phyloP scores from a whole-genome alignment of 768 basidiomycete genomes.

The Tricholoma sp. region DNA sequence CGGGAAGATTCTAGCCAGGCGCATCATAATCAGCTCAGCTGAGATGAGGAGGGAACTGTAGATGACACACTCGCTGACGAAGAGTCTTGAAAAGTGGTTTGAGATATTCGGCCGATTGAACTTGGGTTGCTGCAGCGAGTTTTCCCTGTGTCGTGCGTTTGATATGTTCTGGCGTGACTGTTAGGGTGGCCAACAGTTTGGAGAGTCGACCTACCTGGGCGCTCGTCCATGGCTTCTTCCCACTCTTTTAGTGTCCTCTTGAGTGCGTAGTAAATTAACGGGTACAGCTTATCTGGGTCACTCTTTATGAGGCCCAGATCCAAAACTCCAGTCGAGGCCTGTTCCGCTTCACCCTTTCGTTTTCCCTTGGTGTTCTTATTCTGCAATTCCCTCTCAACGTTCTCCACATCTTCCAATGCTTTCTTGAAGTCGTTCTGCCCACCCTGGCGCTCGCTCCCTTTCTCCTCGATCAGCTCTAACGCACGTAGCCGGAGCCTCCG shows the following conservation, averaged over 20 bases:
- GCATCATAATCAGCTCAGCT: not conserved
- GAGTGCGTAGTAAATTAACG: slow-evolving; percentile 92
- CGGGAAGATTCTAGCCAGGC: slow-evolving; percentile 56
- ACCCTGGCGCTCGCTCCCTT: slow-evolving; percentile 69
- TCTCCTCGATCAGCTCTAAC: slow-evolving; percentile 92
- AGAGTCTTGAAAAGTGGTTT: slow-evolving; percentile 94
- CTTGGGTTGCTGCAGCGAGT: slow-evolving; percentile 90
- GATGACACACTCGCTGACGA: slow-evolving; percentile 71
- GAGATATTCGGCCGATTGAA: slow-evolving; percentile 92
- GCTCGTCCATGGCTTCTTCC: slow-evolving; percentile 91
- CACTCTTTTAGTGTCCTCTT: slow-evolving; percentile 94
- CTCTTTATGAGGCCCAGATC: slow-evolving; percentile 81
- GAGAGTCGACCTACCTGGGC: slow-evolving; percentile 61
- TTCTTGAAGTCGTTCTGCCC: slow-evolving; percentile 96
- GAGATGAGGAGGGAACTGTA: not conserved
- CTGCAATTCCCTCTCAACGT: slow-evolving; percentile 61
- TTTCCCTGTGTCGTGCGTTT: slow-evolving; percentile 91
- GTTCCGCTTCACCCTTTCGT: slow-evolving; percentile 61
- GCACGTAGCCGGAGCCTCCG: slow-evolving; percentile 85
- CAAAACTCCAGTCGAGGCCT: slow-evolving; percentile 52
- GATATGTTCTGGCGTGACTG: slow-evolving; percentile 54
- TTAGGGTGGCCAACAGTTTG: slow-evolving; percentile 1
- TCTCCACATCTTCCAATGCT: slow-evolving; percentile 84
- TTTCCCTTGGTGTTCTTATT: slow-evolving; percentile 55
- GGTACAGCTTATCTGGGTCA: slow-evolving; percentile 93